These are phyloP conservation scores for Chalaropsis ovoidea DNA, from an alignment of 2,329 filamentous ascomycete species.

Conservation along the genomic window DNA sequence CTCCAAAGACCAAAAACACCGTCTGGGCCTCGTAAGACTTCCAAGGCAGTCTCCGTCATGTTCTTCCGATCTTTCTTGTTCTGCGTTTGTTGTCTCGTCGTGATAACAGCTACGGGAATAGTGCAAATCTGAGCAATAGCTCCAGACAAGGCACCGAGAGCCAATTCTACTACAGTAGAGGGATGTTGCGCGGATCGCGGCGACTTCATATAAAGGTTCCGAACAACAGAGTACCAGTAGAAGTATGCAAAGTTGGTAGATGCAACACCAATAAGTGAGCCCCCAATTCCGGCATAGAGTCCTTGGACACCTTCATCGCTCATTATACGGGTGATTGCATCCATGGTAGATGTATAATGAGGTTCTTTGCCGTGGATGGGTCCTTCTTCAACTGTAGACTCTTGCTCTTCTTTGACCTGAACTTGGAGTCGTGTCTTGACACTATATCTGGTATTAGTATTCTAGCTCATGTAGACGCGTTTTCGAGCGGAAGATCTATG, in stretches of 20 bases:
- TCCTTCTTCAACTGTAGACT: slow-evolving; percentile 37
- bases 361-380: slow-evolving; percentile 41
- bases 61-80: slow-evolving; percentile 74
- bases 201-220: slow-evolving; percentile 63
- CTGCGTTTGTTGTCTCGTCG: slow-evolving; percentile 91
- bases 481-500: not conserved
- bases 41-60: slow-evolving; percentile 73
- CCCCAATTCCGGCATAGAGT: slow-evolving; percentile 80
- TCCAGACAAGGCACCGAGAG: slow-evolving; percentile 75
- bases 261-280: slow-evolving; percentile 79
- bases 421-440: slow-evolving; percentile 96
- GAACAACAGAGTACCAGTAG: slow-evolving; percentile 92
- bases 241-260: slow-evolving; percentile 99
- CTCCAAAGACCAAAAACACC: slow-evolving; percentile 85
- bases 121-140: slow-evolving; percentile 92
- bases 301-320: slow-evolving; percentile 69
- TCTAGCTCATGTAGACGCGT: not conserved
- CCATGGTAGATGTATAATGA: slow-evolving; percentile 79
- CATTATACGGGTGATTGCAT: slow-evolving; percentile 78
- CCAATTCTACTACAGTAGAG: slow-evolving; percentile 71
- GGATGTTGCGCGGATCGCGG: slow-evolving; percentile 46
- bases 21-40: slow-evolving; percentile 84
- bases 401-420: slow-evolving; percentile 47
- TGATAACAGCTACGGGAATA: slow-evolving; percentile 90
- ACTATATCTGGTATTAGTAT: slow-evolving; percentile 38